Conservation (phyloP, 306 rosid genomes). For the Neltuma alba region DNA sequence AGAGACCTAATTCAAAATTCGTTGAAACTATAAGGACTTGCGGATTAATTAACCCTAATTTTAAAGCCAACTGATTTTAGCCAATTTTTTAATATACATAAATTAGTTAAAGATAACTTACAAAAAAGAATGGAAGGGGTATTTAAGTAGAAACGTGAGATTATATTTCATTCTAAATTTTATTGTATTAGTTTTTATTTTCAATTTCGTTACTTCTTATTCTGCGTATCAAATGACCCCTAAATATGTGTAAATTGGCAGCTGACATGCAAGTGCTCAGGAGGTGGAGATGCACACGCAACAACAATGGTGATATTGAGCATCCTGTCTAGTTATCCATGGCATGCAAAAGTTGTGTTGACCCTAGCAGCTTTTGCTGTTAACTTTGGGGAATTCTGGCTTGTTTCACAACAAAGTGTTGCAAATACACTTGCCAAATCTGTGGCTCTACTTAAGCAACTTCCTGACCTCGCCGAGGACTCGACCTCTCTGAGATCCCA, state of each 20-base stretch:
- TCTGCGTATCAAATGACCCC: not conserved
- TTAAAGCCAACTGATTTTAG: not conserved
- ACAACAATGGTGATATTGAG: slow-evolving; percentile 65
- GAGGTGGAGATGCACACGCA: slow-evolving; percentile 72
- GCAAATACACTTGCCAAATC: slow-evolving; percentile 73
- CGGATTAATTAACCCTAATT: too few relatives aligned
- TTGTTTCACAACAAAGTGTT: slow-evolving; percentile 61
- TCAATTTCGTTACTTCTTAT: not conserved
- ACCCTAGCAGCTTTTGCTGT: slow-evolving; percentile 80
- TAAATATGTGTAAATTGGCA: slow-evolving; percentile 33
- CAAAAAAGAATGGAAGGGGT: too few relatives aligned
- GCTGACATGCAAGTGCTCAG: slow-evolving; percentile 72
- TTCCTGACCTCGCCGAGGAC: slow-evolving; percentile 62
- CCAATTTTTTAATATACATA: not conserved
- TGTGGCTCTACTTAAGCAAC: slow-evolving; percentile 74
- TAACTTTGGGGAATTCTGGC: slow-evolving; percentile 82
- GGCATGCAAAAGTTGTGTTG: slow-evolving; percentile 91
- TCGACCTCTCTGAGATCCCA: slow-evolving; percentile 57
- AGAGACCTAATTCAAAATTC: too few relatives aligned
- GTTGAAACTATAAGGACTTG: too few relatives aligned
- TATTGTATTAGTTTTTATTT: not conserved
- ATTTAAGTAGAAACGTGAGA: too few relatives aligned
- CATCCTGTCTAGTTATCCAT: slow-evolving; percentile 63
- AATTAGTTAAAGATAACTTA: too few relatives aligned
- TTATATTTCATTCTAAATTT: not conserved